phyloP scores from a whole-genome alignment of 441 rosid species.

The Mallotus japonicus region DNA sequence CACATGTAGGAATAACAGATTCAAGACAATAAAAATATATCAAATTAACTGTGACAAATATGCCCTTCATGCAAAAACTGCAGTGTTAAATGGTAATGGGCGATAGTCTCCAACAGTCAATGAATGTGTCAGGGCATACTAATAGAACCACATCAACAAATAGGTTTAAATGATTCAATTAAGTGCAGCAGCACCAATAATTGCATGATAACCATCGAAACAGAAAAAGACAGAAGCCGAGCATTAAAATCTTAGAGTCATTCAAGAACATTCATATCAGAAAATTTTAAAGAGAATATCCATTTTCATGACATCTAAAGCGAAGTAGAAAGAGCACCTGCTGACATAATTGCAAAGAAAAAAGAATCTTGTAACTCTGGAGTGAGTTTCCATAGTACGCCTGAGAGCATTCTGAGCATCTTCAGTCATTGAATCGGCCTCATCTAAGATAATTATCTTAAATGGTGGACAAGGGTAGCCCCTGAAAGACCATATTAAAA shows the following conservation, averaged over 20 bases:
- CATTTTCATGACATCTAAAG: neutral
- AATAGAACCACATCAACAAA: neutral
- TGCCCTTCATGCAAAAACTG: neutral
- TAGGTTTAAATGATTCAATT: conserved; percentile 1
- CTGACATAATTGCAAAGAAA: conserved; percentile 91
- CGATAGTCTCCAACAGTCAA: neutral
- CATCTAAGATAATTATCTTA: conserved; percentile 90
- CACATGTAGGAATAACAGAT: neutral
- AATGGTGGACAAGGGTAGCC: conserved; percentile 88
- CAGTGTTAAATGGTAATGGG: neutral
- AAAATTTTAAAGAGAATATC: neutral
- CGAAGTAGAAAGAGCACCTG: conserved; percentile 51
- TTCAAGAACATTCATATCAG: neutral
- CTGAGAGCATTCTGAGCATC: conserved; percentile 99
- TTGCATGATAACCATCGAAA: neutral
- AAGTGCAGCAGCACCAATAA: neutral
- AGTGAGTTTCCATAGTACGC: conserved; percentile 94
- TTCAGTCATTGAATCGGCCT: conserved; percentile 99
- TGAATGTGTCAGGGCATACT: neutral
- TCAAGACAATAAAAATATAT: neutral
- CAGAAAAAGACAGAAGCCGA: neutral
- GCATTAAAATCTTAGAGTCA: neutral
- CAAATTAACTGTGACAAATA: neutral
- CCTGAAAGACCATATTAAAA: conserved; percentile 37
- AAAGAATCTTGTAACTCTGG: conserved; percentile 93